Evolutionary conservation across 2,329 filamentous ascomycete genomes (phyloP).

Genomic region (Fusarium concolor): DNA sequence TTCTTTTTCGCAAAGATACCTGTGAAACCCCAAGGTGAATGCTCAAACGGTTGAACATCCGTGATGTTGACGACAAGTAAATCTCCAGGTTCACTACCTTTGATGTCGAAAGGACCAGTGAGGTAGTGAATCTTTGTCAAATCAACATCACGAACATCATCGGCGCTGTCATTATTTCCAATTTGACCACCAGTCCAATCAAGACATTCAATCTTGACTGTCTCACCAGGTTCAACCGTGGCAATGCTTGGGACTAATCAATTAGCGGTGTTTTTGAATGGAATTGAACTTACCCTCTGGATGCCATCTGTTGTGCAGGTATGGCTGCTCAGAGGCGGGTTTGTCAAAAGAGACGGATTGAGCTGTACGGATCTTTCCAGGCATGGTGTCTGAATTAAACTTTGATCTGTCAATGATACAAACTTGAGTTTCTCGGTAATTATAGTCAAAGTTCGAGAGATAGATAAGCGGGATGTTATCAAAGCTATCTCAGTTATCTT

Average conservation of each 20-base stretch:
- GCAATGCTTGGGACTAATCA: conserved; percentile 76
- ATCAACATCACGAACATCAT: conserved; percentile 87
- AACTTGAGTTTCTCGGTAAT: neutral
- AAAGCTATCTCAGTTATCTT: conserved; percentile 17
- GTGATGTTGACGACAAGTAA: conserved; percentile 89
- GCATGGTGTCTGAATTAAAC: conserved; percentile 19
- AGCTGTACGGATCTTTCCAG: conserved; percentile 42
- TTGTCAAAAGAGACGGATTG: conserved; percentile 44
- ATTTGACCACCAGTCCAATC: conserved; percentile 91
- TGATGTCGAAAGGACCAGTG: conserved; percentile 88
- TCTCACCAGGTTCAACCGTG: conserved; percentile 83
- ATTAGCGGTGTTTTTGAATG: neutral
- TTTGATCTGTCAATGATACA: no score
- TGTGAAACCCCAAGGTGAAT: conserved; percentile 91
- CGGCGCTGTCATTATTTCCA: conserved; percentile 87
- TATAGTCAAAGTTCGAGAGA: no score
- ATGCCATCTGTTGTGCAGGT: conserved; percentile 82
- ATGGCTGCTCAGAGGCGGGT: conserved; percentile 43
- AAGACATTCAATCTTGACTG: conserved; percentile 92
- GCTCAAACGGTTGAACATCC: conserved; percentile 88
- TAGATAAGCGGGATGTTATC: conserved; percentile 1
- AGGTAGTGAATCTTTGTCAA: conserved; percentile 88
- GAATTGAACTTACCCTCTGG: conserved; percentile 74
- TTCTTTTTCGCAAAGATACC: conserved; percentile 84
- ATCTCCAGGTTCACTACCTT: conserved; percentile 86